These are phyloP conservation scores for Stereocaulon alpinum DNA, from an alignment of 495 filamentous ascomycete species.

Conservation along the genomic window DNA sequence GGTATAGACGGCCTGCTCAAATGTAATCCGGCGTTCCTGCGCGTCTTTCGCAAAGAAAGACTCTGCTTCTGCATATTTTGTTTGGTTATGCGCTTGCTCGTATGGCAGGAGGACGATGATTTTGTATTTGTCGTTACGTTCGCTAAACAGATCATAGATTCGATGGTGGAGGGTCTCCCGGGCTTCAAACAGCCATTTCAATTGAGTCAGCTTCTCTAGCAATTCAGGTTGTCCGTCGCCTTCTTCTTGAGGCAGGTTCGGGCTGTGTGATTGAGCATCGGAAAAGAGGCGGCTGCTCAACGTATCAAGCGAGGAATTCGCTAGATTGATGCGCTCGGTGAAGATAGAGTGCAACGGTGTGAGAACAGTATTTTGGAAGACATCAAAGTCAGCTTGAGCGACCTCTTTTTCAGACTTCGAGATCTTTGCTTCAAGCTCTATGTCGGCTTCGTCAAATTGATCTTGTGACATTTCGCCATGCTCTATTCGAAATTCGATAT, in stretches of 20 bases:
- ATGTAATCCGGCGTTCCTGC: conserved; percentile 51
- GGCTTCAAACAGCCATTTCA: conserved; percentile 97
- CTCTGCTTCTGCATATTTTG: conserved; percentile 64
- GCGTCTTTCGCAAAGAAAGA: conserved; percentile 75
- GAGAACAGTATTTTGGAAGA: conserved; percentile 64
- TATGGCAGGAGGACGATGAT: conserved; percentile 73
- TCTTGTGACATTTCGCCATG: conserved; percentile 67
- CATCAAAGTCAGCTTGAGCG: conserved; percentile 62
- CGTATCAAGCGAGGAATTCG: conserved; percentile 29
- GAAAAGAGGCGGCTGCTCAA: conserved; percentile 61
- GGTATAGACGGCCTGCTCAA: conserved; percentile 53
- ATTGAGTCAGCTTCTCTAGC: conserved; percentile 80
- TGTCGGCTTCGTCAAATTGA: conserved; percentile 69
- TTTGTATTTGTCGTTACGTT: conserved; percentile 78
- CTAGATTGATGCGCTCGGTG: conserved; percentile 32
- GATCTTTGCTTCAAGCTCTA: conserved; percentile 53
- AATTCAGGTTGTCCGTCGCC: conserved; percentile 93
- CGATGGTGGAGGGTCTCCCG: conserved; percentile 77
- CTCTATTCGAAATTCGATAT: conserved; percentile 64
- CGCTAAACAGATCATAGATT: conserved; percentile 70
- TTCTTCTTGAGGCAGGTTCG: conserved; percentile 81
- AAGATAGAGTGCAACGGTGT: conserved; percentile 68
- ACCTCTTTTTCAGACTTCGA: conserved; percentile 48
- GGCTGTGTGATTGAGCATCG: conserved; percentile 58
- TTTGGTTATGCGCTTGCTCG: conserved; percentile 52